Evolutionary conservation across 257 asterid genomes (phyloP).

Genomic region (Solanum megistacrolobum): DNA sequence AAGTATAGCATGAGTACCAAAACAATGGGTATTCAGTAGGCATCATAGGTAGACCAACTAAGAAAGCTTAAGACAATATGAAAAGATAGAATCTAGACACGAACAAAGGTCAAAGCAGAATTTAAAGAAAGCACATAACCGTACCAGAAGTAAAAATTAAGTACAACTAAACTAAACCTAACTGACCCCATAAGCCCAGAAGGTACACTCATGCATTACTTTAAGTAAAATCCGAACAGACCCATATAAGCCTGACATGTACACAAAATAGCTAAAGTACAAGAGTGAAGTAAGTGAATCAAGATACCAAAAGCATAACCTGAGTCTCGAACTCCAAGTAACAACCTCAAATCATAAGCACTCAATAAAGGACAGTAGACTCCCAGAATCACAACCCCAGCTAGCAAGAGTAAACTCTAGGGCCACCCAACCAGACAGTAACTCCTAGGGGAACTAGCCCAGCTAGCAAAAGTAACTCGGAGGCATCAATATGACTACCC

Average conservation of each 20-base stretch:
- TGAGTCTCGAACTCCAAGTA: not conserved
- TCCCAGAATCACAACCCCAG: not conserved
- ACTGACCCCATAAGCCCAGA: not conserved
- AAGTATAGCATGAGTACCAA: not conserved
- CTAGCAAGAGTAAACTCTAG: not conserved
- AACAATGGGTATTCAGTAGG: not conserved
- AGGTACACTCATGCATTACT: not conserved
- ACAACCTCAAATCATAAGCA: not conserved
- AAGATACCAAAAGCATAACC: not conserved
- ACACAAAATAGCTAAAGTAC: not conserved
- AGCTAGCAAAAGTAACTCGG: not conserved
- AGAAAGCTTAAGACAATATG: too few species aligned
- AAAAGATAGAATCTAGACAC: not conserved
- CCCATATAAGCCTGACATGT: too few species aligned
- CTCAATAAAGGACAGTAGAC: not conserved
- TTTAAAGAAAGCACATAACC: not conserved
- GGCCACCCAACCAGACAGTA: not conserved
- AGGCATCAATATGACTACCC: not conserved
- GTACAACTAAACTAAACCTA: not conserved
- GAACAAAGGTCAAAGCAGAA: not conserved
- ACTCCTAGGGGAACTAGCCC: not conserved
- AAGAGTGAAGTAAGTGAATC: not conserved
- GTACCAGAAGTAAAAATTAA: not conserved
- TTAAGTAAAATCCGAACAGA: not conserved
- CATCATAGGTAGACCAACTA: not conserved